Conservation (phyloP, 495 filamentous ascomycete genomes). For the Aspergillus hancockii region DNA sequence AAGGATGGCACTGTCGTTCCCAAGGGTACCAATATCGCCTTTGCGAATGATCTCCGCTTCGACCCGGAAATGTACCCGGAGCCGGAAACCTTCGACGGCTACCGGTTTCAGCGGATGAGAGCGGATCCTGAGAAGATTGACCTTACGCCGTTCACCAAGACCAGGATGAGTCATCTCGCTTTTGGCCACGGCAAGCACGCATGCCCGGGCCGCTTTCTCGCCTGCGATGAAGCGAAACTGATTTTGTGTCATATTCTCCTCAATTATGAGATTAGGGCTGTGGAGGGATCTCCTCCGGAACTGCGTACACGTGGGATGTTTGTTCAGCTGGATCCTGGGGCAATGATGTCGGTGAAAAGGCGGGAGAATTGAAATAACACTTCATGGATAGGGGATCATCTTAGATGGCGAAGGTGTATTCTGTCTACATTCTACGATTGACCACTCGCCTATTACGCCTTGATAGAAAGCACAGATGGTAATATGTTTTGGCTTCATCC, state of each 20-base stretch:
- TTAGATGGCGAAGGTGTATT: too few relatives aligned
- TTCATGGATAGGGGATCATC: too few relatives aligned
- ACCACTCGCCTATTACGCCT: too few relatives aligned
- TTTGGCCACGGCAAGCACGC: conserved; percentile 47
- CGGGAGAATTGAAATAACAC: too few relatives aligned
- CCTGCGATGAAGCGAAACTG: conserved; percentile 39
- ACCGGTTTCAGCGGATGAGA: conserved; percentile 36
- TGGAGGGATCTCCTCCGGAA: not conserved
- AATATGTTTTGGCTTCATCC: too few relatives aligned
- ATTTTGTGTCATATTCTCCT: conserved; percentile 35
- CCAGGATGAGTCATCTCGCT: conserved; percentile 28
- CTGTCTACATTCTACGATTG: too few relatives aligned
- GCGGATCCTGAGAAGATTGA: conserved; percentile 27
- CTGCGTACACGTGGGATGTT: too few relatives aligned
- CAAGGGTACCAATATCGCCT: conserved; percentile 22
- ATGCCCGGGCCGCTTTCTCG: conserved; percentile 47
- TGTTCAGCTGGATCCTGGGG: too few relatives aligned
- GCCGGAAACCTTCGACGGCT: conserved; percentile 36
- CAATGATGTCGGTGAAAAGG: too few relatives aligned
- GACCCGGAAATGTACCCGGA: conserved; percentile 36
- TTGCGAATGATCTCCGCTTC: conserved; percentile 21
- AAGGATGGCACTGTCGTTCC: conserved; percentile 17
- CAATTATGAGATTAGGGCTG: conserved; percentile 46
- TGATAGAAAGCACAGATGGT: too few relatives aligned
- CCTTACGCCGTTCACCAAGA: conserved; percentile 30